A percentile compares a stretch with the other conserved stretches of the same genome.
Conservation (phyloP, 2,329 filamentous ascomycete genomes). For the Periconia sp. region DNA sequence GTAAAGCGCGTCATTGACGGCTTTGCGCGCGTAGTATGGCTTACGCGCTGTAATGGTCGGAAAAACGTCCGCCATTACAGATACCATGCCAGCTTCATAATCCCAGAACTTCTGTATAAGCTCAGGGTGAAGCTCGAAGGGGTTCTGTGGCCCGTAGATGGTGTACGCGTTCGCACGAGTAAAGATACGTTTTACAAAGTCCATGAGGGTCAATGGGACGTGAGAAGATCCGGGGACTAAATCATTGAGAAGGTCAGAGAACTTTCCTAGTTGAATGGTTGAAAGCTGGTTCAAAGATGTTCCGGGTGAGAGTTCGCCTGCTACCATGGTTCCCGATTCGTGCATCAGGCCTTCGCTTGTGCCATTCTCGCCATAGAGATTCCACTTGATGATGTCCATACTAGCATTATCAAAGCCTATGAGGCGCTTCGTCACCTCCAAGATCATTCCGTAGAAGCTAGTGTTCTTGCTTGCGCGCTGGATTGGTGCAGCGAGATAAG, state of each 20-base stretch:
- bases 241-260: slow-evolving; percentile 40
- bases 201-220: slow-evolving; percentile 28
- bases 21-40: slow-evolving; percentile 37
- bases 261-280: slow-evolving; percentile 39
- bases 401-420: slow-evolving; percentile 34
- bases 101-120: slow-evolving; percentile 48
- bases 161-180: slow-evolving; percentile 47
- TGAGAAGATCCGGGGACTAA: slow-evolving; percentile 40
- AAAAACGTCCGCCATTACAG: slow-evolving; percentile 37
- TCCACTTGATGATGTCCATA: slow-evolving; percentile 17
- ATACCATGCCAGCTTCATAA: slow-evolving; percentile 43
- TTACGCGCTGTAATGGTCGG: slow-evolving; percentile 47
- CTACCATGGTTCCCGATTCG: slow-evolving; percentile 16
- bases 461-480: slow-evolving; percentile 46
- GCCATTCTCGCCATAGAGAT: slow-evolving; percentile 35
- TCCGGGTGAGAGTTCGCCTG: slow-evolving; percentile 13
- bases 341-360: slow-evolving; percentile 19
- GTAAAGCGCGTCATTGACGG: slow-evolving; percentile 25
- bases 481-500: slow-evolving; percentile 46
- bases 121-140: slow-evolving; percentile 38
- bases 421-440: slow-evolving; percentile 46
- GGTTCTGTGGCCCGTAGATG: slow-evolving; percentile 52
- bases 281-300: slow-evolving; percentile 30
- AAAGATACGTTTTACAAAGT: slow-evolving; percentile 35
- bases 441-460: slow-evolving; percentile 51